Evolutionary conservation across 2,329 filamentous ascomycete species (phyloP).

Genomic region (Furcasterigmium sp.): DNA sequence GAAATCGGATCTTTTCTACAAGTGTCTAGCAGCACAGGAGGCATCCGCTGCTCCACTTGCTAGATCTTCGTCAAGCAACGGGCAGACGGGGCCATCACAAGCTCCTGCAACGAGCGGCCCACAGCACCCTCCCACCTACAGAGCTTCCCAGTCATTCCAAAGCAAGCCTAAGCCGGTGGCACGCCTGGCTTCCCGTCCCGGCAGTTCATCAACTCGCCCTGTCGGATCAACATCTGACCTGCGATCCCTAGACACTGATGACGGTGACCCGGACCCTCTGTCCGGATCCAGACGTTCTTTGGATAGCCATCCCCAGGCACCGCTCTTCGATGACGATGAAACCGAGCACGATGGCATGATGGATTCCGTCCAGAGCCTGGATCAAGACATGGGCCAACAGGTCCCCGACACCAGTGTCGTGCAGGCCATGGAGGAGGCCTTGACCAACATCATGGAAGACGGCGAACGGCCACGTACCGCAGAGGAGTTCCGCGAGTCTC

Average conservation of each 20-base stretch:
- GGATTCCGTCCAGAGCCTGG: conserved; percentile 73
- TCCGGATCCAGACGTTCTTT: conserved; percentile 57
- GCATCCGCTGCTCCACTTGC: conserved; percentile 29
- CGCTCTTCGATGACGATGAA: conserved; percentile 79
- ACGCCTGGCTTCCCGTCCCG: conserved; percentile 38
- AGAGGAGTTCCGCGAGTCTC: conserved; percentile 59
- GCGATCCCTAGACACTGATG: conserved; percentile 28
- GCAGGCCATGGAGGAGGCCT: conserved; percentile 84
- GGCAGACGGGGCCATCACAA: conserved; percentile 11
- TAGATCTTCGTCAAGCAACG: not conserved
- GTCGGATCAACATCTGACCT: conserved; percentile 45
- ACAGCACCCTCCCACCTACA: conserved; percentile 7
- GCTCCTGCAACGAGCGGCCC: conserved; percentile 8
- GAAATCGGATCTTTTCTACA: conserved; percentile 90
- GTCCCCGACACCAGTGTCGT: conserved; percentile 75
- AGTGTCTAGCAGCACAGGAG: conserved; percentile 88
- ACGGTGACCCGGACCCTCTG: conserved; percentile 33
- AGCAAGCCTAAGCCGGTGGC: conserved; percentile 38
- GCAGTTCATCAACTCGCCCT: conserved; percentile 32
- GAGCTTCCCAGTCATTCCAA: conserved; percentile 30
- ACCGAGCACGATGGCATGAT: conserved; percentile 64
- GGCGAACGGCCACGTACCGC: conserved; percentile 55
- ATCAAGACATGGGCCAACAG: conserved; percentile 59
- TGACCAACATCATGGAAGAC: conserved; percentile 88
- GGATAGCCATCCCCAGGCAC: conserved; percentile 50